A percentile compares a stretch with the other conserved stretches of the same genome.
Conservation (phyloP, 805 yeast genomes). For the Komagataella pastoris region DNA sequence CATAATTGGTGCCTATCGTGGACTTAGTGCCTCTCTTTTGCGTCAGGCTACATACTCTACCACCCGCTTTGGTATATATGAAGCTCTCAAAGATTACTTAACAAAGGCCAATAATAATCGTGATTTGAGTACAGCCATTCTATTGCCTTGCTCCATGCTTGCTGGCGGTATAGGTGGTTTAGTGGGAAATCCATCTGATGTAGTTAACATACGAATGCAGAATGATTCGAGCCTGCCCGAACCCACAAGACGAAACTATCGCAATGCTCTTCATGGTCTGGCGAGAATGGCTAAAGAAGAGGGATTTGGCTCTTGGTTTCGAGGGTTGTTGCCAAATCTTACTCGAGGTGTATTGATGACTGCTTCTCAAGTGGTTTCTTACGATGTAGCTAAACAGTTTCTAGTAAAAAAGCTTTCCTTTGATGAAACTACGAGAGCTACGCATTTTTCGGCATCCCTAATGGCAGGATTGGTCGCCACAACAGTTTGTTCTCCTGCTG, state of each 20-base stretch:
- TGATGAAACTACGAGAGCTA: constrained; percentile 47
- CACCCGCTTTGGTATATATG: constrained; percentile 79
- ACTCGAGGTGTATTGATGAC: constrained; percentile 81
- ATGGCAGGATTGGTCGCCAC: constrained; percentile 84
- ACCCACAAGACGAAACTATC: constrained; percentile 57
- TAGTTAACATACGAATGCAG: constrained; percentile 84
- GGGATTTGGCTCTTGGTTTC: constrained; percentile 41
- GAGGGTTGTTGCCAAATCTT: constrained; percentile 71
- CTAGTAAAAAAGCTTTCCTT: constrained; percentile 35
- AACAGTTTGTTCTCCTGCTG: constrained; percentile 87
- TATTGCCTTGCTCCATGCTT: constrained; percentile 73
- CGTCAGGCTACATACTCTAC: constrained; percentile 87
- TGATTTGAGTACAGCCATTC: constrained; percentile 37
- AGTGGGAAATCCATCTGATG: constrained; percentile 82
- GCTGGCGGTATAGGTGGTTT: constrained; percentile 78
- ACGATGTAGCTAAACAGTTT: constrained; percentile 57
- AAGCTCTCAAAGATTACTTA: constrained; percentile 45
- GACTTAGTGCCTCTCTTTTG: constrained; percentile 67
- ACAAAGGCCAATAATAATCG: constrained; percentile 23
- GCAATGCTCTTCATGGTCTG: constrained; percentile 70
- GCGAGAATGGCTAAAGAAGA: constrained; percentile 46
- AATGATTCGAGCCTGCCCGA: constrained; percentile 63
- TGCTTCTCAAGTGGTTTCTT: constrained; percentile 81
- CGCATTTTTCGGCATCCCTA: constrained; percentile 71
- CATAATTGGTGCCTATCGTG: constrained; percentile 58